Evolutionary conservation across 768 basidiomycete species (phyloP), one percentile per base, ranked within the genome.

Genomic region (Russula sp.): DNA sequence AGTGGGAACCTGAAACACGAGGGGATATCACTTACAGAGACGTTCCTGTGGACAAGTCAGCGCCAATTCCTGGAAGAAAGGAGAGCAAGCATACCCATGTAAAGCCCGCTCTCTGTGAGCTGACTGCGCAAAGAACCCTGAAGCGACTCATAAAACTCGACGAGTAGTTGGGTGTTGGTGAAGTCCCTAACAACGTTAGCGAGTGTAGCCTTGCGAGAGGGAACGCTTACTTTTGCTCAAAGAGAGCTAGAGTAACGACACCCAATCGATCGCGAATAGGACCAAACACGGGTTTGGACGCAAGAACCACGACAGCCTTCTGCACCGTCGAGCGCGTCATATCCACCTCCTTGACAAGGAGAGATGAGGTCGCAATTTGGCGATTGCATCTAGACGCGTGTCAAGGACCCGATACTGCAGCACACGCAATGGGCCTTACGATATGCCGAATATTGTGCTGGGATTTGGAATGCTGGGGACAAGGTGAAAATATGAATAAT

Each of bases 241-340:
- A 99, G 49, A 95, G 79, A 2, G 96, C 89, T 13, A 88, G 83
- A 0, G 97, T 99, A 35, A 99, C 90, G 2, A 98, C 92, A 18
- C 96, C 93, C 0, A 99, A 79, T 69, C 93, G 94, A 70, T 98
- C 95, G 44, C 95, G 84, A 74, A 98, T 92, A 10, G 94, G 93
- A 13, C 97, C 97, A 70, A 96, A 96, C 2, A 95, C 83, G 0
- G 94, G 93, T 71, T 91, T 90, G 13, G 88, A 84, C 4, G 93
- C 94, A 40, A 99, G 79, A 3, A 99, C 91, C 0, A 98, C 93
- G 3, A 99, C 91, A 0, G 97, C 95, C 72, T 98, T 99, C 74
- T 99, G 97, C 0, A 99, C 97, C 9, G 88, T 98, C 5, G 90
- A 93, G 16, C 97, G 86, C 5, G 97, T 98, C 18, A 98, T 91